These are phyloP conservation scores for Candida labiduridarum DNA, from an alignment of 1,139 yeast species.

Conservation along the genomic window DNA sequence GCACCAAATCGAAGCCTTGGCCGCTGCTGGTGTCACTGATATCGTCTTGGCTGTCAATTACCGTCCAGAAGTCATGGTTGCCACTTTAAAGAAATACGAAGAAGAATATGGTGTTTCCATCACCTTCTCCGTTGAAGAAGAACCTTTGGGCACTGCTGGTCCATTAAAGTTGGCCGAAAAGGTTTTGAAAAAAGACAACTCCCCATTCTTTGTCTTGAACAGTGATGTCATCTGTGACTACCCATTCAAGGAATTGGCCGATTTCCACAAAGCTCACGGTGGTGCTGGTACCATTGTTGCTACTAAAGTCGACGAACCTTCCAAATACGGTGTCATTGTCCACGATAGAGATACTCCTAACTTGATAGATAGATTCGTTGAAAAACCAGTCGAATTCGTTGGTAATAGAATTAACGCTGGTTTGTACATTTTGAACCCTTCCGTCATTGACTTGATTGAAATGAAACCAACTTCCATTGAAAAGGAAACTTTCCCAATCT, in stretches of 20 bases:
- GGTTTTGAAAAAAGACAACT: constrained; percentile 87
- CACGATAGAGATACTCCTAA: constrained; percentile 92
- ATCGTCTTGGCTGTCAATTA: constrained; percentile 98
- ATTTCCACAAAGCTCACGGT: constrained; percentile 93
- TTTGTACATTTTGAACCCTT: constrained; percentile 94
- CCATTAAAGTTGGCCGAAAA: constrained; percentile 97
- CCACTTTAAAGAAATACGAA: constrained; percentile 92
- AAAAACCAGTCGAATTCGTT: constrained; percentile 98
- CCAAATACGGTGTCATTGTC: constrained; percentile 99
- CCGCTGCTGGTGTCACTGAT: constrained; percentile 98
- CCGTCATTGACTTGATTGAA: constrained; percentile 93
- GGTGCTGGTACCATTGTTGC: constrained; percentile 99
- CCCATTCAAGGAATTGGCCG: constrained; percentile 91
- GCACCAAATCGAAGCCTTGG: constrained; percentile 97
- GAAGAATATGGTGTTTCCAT: constrained; percentile 90
- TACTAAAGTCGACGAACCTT: constrained; percentile 99
- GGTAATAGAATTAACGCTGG: constrained; percentile 99
- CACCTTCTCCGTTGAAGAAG: constrained; percentile 98
- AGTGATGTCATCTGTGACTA: constrained; percentile 98
- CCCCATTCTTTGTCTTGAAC: constrained; percentile 97
- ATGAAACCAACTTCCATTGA: constrained; percentile 98
- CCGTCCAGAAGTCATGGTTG: constrained; percentile 99
- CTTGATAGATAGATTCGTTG: constrained; percentile 97
- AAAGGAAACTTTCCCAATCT: constrained; percentile 98
- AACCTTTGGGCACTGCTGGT: constrained; percentile 99